phyloP scores from a whole-genome alignment of 1,139 yeast species.

The Petasospora rhodanensis region DNA sequence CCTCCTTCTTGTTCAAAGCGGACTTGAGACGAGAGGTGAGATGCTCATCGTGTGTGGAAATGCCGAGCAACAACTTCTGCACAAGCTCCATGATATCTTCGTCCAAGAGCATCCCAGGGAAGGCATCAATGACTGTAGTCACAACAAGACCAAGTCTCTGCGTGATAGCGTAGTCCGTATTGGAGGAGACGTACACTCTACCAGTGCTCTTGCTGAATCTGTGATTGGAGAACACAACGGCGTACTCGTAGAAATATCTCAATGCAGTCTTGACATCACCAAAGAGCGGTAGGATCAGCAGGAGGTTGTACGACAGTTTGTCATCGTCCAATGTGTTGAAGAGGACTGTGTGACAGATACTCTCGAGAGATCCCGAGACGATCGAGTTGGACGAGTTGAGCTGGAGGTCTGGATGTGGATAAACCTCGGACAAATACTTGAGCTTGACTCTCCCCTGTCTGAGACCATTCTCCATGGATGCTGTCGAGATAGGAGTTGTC shows the following conservation, averaged over 20 bases:
- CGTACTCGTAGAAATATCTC: slow-evolving; percentile 41
- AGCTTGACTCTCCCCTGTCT: slow-evolving; percentile 18
- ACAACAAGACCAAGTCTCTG: slow-evolving; percentile 43
- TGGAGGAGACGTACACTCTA: slow-evolving; percentile 26
- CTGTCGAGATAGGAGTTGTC: slow-evolving; percentile 6
- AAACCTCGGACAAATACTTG: slow-evolving; percentile 36
- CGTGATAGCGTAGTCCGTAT: slow-evolving; percentile 34
- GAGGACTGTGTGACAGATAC: slow-evolving; percentile 68
- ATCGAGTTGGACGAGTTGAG: slow-evolving; percentile 42
- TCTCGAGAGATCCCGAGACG: slow-evolving; percentile 55
- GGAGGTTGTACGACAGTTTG: slow-evolving; percentile 40
- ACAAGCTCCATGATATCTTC: slow-evolving; percentile 40
- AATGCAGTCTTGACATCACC: slow-evolving; percentile 55
- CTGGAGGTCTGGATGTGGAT: slow-evolving; percentile 68
- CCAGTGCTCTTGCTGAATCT: slow-evolving; percentile 10
- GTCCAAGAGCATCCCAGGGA: slow-evolving; percentile 53
- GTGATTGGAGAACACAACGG: slow-evolving; percentile 33
- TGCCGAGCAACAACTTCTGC: slow-evolving; percentile 38
- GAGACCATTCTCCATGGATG: slow-evolving; percentile 2
- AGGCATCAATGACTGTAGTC: slow-evolving; percentile 40
- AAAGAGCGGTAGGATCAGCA: slow-evolving; percentile 60
- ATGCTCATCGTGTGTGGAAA: slow-evolving; percentile 43
- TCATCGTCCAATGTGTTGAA: slow-evolving; percentile 42
- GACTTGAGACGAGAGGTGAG: slow-evolving; percentile 40
- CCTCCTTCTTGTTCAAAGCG: slow-evolving; percentile 38